Conservation (phyloP, 768 basidiomycete species). For the Harrya chromipes region DNA sequence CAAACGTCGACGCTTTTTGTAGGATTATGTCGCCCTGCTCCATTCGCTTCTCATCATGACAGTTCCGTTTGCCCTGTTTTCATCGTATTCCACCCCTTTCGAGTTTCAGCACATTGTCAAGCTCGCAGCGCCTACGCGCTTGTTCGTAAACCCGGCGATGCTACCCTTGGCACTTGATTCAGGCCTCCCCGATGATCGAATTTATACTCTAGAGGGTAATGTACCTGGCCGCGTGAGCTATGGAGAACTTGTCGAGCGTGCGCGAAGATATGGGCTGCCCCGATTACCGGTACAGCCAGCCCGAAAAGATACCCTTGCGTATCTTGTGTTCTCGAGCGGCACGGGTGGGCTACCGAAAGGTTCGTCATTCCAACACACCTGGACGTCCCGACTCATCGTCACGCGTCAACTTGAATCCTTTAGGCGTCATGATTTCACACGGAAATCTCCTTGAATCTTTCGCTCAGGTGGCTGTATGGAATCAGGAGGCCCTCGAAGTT, state of each 20-base stretch:
- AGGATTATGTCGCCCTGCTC: conserved; percentile 57
- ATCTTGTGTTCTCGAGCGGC: conserved; percentile 74
- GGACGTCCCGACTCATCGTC: no score
- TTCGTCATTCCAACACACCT: conserved; percentile 14
- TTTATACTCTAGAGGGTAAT: conserved; percentile 49
- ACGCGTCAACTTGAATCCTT: background rate
- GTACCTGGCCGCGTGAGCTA: conserved; percentile 42
- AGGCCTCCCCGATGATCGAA: conserved; percentile 37
- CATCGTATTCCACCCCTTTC: conserved; percentile 51
- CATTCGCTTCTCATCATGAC: conserved; percentile 48
- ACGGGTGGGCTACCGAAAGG: conserved; percentile 78
- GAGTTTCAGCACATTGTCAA: conserved; percentile 53
- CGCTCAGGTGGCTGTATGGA: conserved; percentile 34
- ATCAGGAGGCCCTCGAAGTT: conserved; percentile 31
- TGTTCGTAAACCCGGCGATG: conserved; percentile 52
- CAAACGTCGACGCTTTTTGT: background rate
- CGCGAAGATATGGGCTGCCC: conserved; percentile 36
- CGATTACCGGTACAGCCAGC: conserved; percentile 44
- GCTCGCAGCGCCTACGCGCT: conserved; percentile 44
- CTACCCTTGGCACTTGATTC: conserved; percentile 40
- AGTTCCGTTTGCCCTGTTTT: conserved; percentile 52
- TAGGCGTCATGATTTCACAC: conserved; percentile 72
- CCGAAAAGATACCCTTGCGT: conserved; percentile 56
- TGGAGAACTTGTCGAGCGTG: conserved; percentile 41
- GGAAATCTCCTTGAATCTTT: conserved; percentile 54